Percentiles rank a stretch among this genome's conserved stretches.
Conservation (phyloP, 148 eudicot species). For the Silene conica region DNA sequence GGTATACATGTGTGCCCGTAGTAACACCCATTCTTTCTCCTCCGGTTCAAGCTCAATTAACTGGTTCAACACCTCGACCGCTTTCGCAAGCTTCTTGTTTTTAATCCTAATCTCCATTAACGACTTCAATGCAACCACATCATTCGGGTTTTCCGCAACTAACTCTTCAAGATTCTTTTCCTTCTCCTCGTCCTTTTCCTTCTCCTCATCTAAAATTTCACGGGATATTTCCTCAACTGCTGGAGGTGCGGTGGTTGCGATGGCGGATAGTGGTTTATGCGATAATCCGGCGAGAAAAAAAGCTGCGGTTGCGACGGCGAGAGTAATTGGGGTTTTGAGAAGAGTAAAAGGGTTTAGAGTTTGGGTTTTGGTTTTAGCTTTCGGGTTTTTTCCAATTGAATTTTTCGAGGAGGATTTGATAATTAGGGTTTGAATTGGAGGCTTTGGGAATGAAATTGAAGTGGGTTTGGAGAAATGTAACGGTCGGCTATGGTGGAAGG, state of each 20-base stretch:
- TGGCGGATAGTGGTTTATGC: slow-evolving; percentile 22
- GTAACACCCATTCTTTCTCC: slow-evolving; percentile 57
- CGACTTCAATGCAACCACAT: slow-evolving; percentile 34
- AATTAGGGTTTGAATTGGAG: slow-evolving; percentile 16
- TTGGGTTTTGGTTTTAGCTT: slow-evolving; percentile 11
- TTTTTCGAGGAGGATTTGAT: slow-evolving; percentile 13
- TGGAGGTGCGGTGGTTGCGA: slow-evolving; percentile 29
- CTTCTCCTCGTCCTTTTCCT: slow-evolving; percentile 40
- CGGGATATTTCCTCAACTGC: slow-evolving; percentile 10
- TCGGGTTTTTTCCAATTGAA: slow-evolving; percentile 8
- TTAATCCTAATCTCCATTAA: slow-evolving; percentile 59
- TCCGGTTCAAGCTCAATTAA: slow-evolving; percentile 56
- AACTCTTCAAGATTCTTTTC: slow-evolving; percentile 39
- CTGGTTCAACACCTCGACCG: slow-evolving; percentile 42
- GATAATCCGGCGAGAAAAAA: slow-evolving; percentile 39
- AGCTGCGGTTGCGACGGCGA: slow-evolving; percentile 51
- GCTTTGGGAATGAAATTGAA: slow-evolving; percentile 32
- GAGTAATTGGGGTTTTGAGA: slow-evolving; percentile 42
- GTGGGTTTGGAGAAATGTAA: slow-evolving; percentile 30
- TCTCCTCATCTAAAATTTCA: slow-evolving; percentile 28
- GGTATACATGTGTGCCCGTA: slow-evolving; percentile 55
- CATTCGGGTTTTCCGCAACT: slow-evolving; percentile 33
- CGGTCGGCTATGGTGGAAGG: slow-evolving; percentile 33
- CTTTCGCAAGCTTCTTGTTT: slow-evolving; percentile 46
- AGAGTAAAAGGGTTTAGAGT: slow-evolving; percentile 27